Evolutionary conservation across 1,284 basidiomycete genomes (phyloP), one percentile per base, ranked within the genome.

Genomic region (Amylostereum areolatum): DNA sequence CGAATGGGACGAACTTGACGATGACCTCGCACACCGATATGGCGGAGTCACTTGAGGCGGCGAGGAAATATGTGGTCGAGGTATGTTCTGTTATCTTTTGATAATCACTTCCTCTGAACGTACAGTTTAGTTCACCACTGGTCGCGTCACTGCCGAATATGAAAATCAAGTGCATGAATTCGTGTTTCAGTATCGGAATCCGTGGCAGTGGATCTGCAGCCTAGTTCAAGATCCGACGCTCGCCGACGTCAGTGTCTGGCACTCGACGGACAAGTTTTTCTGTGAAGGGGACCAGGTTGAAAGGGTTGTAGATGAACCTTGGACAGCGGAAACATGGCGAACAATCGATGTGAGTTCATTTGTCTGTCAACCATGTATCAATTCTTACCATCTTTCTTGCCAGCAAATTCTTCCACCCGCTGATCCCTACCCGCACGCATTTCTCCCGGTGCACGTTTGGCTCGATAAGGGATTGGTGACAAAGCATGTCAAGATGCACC

Each of bases 381-480:
- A 36, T 43, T 49, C 46, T 9, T 66, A 59, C 60, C 57, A 59
- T 46, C 48, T 63, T 2, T 55, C 58, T 5, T 44, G 43, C 5
- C 60, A 62, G 45, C 57, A 51, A 25, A 40, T 36, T 8, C 56
- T 57, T 33, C 49, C 39, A 8, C 37, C 46, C 29, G 8, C 43
- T 35, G 48, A 49, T 32, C 18, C 39, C 6, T 55, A 48, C 43
- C 59, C 59, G 1, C 57, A 61, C 43, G 59, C 47, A 46, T 63
- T 52, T 49, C 41, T 66, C 8, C 62, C 62, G 0, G 48, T 66
- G 6, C 61, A 63, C 46, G 52, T 66, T 41, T 66, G 64, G 65
- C 57, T 66, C 5, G 64, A 66, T 46, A 66, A 66, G 47, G 60
- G 64, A 11, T 44, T 57, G 7, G 61, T 62, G 28, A 55, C 59